Conservation (phyloP, 2,329 filamentous ascomycete species). For the Microcyclospora pomicola region DNA sequence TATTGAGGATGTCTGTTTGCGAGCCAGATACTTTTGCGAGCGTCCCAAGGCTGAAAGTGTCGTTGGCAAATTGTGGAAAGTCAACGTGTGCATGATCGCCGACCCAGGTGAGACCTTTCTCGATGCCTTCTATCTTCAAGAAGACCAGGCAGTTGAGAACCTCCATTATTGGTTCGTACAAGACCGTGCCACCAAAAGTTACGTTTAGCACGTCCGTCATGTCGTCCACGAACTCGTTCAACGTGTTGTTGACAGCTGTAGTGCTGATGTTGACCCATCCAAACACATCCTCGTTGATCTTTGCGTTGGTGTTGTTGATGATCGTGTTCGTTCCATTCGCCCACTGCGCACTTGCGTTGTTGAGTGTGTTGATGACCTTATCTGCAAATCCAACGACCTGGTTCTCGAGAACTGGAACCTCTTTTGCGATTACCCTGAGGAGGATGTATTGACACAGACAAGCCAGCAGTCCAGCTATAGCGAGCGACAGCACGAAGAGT, state of each 20-base stretch:
- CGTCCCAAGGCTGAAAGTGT: constrained; percentile 75
- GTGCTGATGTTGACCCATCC: constrained; percentile 81
- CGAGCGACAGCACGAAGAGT: constrained; percentile 74
- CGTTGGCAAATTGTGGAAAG: constrained; percentile 62
- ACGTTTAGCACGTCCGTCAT: constrained; percentile 60
- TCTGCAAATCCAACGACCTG: constrained; percentile 70
- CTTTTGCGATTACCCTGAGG: constrained; percentile 56
- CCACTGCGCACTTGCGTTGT: constrained; percentile 64
- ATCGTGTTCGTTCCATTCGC: constrained; percentile 60
- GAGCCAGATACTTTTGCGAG: constrained; percentile 39
- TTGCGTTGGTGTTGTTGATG: constrained; percentile 48
- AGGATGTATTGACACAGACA: constrained; percentile 73
- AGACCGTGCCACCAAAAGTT: constrained; percentile 70
- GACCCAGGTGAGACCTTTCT: constrained; percentile 88
- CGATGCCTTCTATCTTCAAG: constrained; percentile 70
- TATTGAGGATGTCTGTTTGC: constrained; percentile 61
- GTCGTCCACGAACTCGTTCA: constrained; percentile 66
- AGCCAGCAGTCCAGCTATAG: constrained; percentile 65
- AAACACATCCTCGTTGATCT: constrained; percentile 74
- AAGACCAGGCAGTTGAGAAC: constrained; percentile 78
- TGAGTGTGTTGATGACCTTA: constrained; percentile 58
- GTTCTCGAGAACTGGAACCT: constrained; percentile 59
- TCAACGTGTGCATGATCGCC: constrained; percentile 70
- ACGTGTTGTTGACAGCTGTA: constrained; percentile 65
- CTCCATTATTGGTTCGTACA: constrained; percentile 63